These are phyloP conservation scores for Filobasidium floriforme DNA, from an alignment of 768 basidiomycete genomes.

Conservation along the genomic window DNA sequence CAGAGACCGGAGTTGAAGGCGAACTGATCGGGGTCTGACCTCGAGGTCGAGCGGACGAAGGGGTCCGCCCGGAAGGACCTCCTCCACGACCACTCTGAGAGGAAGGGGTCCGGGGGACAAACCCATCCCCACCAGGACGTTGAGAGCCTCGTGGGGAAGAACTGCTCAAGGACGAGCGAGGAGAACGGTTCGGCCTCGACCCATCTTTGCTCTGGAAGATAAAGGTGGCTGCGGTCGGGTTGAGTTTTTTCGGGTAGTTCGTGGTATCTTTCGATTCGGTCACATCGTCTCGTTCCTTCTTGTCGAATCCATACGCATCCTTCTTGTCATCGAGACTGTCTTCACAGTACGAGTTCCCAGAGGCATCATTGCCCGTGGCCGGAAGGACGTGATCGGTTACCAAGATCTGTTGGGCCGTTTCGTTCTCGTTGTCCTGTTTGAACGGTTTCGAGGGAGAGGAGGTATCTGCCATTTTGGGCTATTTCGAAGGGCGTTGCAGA, in stretches of 20 bases:
- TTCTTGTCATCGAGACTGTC: conserved; percentile 8
- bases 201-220: neutral
- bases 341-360: neutral
- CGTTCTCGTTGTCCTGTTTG: neutral
- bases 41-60: neutral
- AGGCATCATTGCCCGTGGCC: neutral
- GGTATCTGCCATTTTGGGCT: neutral
- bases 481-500: no score
- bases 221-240: conserved; percentile 6
- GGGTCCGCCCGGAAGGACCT: neutral
- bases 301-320: neutral
- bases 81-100: neutral
- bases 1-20: no score
- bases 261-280: neutral
- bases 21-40: neutral
- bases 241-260: neutral
- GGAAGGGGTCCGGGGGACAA: neutral
- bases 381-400: neutral
- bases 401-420: neutral
- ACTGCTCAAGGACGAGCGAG: no score
- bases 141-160: no score
- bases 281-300: neutral
- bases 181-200: neutral
- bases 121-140: no score
- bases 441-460: conserved; percentile 1